A percentile compares a stretch with the other conserved stretches of the same genome.
These are phyloP conservation scores for Microthlaspi erraticum DNA, from an alignment of 345 rosid genomes.

Conservation along the genomic window DNA sequence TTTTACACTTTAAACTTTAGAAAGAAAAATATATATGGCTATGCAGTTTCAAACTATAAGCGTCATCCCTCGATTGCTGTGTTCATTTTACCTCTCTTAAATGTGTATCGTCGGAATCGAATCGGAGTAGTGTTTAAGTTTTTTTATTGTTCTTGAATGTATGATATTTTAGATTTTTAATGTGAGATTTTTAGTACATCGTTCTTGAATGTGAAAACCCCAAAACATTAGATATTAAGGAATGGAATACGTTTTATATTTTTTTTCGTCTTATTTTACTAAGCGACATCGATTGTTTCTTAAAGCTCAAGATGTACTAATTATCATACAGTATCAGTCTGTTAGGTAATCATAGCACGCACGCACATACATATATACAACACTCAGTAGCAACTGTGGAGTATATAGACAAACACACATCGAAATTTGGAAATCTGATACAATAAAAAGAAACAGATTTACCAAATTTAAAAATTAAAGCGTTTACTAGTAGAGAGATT, in stretches of 20 bases:
- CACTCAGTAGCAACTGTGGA: background rate
- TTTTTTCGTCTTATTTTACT: slow-evolving; percentile 3
- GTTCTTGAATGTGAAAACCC: too few relatives aligned
- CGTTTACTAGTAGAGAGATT: too few relatives aligned
- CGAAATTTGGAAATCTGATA: background rate
- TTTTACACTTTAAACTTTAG: slow-evolving; percentile 14
- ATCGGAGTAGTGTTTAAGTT: background rate
- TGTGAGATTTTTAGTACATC: too few relatives aligned
- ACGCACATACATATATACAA: background rate
- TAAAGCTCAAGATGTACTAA: slow-evolving; percentile 36
- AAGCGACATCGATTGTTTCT: slow-evolving; percentile 44
- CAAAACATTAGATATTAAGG: too few relatives aligned
- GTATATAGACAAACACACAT: background rate
- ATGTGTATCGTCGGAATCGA: slow-evolving; percentile 4
- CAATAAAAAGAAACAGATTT: background rate
- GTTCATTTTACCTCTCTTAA: slow-evolving; percentile 10
- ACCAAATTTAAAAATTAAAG: too few relatives aligned
- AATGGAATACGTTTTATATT: too few relatives aligned
- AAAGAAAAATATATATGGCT: background rate
- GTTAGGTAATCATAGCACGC: slow-evolving; percentile 29
- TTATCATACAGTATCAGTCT: slow-evolving; percentile 31
- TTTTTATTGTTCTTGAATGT: too few relatives aligned
- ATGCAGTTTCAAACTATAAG: background rate
- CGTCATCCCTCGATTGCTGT: slow-evolving; percentile 24
- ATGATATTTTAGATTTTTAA: too few relatives aligned